A percentile compares a stretch with the other conserved stretches of the same genome.
phyloP scores from a whole-genome alignment of 2,329 filamentous ascomycete species.

The Hymenoscyphus occultus region DNA sequence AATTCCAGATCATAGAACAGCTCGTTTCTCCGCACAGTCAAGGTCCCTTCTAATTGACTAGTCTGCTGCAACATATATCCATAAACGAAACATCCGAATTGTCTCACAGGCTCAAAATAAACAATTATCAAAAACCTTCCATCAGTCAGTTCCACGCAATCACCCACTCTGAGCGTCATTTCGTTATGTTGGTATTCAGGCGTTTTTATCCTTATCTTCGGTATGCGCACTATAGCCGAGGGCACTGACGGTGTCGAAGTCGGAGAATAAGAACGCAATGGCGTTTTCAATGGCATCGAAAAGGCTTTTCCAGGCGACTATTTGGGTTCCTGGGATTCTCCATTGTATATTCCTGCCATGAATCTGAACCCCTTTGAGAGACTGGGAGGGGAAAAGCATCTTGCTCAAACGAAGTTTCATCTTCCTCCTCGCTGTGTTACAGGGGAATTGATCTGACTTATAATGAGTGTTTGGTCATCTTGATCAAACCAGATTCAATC shows the following conservation, averaged over 20 bases:
- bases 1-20: background rate
- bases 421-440: background rate
- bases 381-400: background rate
- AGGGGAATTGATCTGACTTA: no score
- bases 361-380: background rate
- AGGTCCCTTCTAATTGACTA: background rate
- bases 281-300: background rate
- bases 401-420: background rate
- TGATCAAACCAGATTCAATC: no score
- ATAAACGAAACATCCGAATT: conserved; percentile 1
- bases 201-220: background rate
- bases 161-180: background rate
- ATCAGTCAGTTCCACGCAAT: background rate
- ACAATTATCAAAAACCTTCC: background rate
- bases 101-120: background rate
- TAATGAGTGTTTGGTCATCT: no score
- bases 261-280: background rate
- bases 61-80: background rate
- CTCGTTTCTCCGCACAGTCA: background rate
- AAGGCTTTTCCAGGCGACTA: background rate
- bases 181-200: background rate
- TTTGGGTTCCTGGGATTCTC: background rate
- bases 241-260: background rate
- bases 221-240: background rate
- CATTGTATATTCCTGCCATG: background rate